These are phyloP conservation scores for Geotrichum candidum DNA, from an alignment of 1,139 yeast species.

Conservation along the genomic window DNA sequence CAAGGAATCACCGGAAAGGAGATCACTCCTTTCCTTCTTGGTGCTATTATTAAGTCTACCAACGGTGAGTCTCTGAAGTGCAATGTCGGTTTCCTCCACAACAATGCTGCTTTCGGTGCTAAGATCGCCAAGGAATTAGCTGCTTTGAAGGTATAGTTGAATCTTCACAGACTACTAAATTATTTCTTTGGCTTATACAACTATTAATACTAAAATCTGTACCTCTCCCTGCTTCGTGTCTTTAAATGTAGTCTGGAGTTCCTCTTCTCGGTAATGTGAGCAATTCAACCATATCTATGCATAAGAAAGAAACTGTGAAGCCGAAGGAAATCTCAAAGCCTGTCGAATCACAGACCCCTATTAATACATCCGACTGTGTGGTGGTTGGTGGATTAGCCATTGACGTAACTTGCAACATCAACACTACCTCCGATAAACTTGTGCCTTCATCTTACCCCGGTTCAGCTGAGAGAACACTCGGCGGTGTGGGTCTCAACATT, in stretches of 20 bases:
- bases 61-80: conserved; percentile 64
- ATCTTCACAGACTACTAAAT: background rate
- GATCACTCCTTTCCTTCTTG: conserved; percentile 70
- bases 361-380: conserved; percentile 26
- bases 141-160: conserved; percentile 34
- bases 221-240: background rate
- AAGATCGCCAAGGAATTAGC: conserved; percentile 55
- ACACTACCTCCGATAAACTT: conserved; percentile 25
- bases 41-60: conserved; percentile 59
- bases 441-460: conserved; percentile 75
- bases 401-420: conserved; percentile 50
- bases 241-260: conserved; percentile 1
- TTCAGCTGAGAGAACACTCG: conserved; percentile 48
- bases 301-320: background rate
- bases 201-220: conserved; percentile 3
- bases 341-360: background rate
- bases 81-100: conserved; percentile 68
- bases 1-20: conserved; percentile 61
- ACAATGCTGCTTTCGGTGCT: conserved; percentile 67
- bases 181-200: background rate
- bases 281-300: background rate
- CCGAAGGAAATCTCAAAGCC: background rate
- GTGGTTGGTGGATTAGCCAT: conserved; percentile 74
- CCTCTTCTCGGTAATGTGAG: background rate
- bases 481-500: conserved; percentile 83